phyloP scores from a whole-genome alignment of 208 protist genomes.

The Entamoeba invadens region DNA sequence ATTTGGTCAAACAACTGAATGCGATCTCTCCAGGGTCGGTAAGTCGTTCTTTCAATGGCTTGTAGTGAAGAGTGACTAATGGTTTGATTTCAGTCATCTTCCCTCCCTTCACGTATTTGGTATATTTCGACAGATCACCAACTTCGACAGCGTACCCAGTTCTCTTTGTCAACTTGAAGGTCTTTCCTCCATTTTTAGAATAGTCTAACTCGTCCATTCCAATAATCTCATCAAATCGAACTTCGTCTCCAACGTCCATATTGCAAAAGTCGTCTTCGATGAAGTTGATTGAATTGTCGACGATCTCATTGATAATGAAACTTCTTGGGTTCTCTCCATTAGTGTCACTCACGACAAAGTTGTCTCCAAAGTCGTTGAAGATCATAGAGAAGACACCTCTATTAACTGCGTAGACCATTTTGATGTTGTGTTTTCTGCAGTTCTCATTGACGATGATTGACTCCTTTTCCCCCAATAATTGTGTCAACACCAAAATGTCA shows the following conservation, averaged over 20 bases:
- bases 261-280: background rate
- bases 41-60: background rate
- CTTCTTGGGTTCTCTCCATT: conserved; percentile 44
- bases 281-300: background rate
- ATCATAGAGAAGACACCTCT: conserved; percentile 43
- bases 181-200: conserved; percentile 16
- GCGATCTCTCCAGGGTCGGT: background rate
- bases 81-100: conserved; percentile 11
- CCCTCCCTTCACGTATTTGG: conserved; percentile 3
- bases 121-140: background rate
- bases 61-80: background rate
- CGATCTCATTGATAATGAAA: background rate
- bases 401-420: conserved; percentile 20
- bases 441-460: background rate
- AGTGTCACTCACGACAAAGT: conserved; percentile 48
- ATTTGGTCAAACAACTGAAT: background rate
- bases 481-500: conserved; percentile 17
- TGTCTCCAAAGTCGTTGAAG: conserved; percentile 57
- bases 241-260: background rate
- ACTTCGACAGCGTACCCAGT: background rate
- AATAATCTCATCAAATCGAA: conserved; percentile 15
- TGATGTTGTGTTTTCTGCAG: conserved; percentile 7
- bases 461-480: conserved; percentile 1
- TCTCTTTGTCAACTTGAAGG: background rate
- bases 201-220: conserved; percentile 3